Base-by-base conservation (phyloP, 75 land plant species). In the Cupressus sempervirens region DNA sequence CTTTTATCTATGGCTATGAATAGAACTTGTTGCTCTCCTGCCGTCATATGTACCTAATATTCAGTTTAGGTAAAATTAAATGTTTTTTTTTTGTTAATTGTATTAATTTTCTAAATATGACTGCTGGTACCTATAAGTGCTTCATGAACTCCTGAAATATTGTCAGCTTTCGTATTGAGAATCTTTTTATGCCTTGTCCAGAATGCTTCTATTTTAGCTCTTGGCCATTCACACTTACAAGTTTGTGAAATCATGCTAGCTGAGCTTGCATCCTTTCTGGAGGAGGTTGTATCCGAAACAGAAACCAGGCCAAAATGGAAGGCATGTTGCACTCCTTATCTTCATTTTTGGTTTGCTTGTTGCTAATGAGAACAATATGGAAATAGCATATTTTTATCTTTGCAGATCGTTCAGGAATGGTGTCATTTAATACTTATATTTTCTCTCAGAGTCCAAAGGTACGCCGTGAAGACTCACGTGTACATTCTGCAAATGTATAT, bases 241-340 rank as follows among this genome's bases (percentile, higher is more conserved):
- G 88, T 94, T 32, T 98, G 94, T 87, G 99, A 98, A 90, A 70
- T 87, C 54, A 98, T 98, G 99, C 89, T 98, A 76, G 81, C 89
- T 48, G 95, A 94, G 81, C 95, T 98, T 35, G 84, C 88, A 73
- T 84, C 94, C 23, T 95, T 95, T 84, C 85, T 92, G 82, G 99
- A 96, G 76, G 99, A 98, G 82, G 88, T 93, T 80, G 91, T 94
- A 50, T 82, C 88, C 35, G 99, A 98, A 83, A 91, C 93, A 34
- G 99, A 96, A 86, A 92, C 88, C 81, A 91, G 98, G 79, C 91
- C 99, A 77, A 98, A 98, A 90, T 98, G 99, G 99, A 98, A 98
- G 99, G 99, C 96, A 86, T 82, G 68, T 84, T 84, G 85, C 13
- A 53, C 20, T 50, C 35, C 30, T 30, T n/a, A 20, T 52, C 7